Base-by-base conservation (phyloP, 2,329 filamentous ascomycete genomes). In the Cercospora sp. region DNA sequence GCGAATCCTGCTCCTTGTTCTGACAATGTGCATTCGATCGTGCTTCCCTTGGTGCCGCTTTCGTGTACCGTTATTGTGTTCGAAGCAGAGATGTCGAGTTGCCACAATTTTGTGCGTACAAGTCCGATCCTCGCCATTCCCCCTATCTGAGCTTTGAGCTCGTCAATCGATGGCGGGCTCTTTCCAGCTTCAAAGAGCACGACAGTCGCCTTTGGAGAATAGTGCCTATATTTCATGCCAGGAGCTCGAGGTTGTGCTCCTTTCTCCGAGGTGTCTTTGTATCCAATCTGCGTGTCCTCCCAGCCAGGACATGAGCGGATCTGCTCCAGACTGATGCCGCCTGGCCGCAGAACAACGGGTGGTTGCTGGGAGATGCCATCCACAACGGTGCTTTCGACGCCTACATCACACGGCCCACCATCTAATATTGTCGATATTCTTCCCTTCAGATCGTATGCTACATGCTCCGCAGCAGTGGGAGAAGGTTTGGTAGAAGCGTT, bases 191-290 rank as follows among this genome's bases (percentile, higher is more conserved):
- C 92, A 77, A 93, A 97, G 8, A 78, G 64, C 16, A 78, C 66
- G 18, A 99, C 94, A 57, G 86, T 88, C 1, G 95, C 96, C 79
- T 90, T 92, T 0, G 95, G 95, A 53, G 94, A 97, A 77, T 99
- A 99, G 79, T 99, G 95, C 77, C 95, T 92, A 79, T 99, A 99
- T 81, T 99, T 99, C 95, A 99, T 99, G 0, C 95, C 95, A 0
- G 95, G 95, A 0, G 95, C 95, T 66, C 92, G 86, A 0, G 95
- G 95, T 9, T 80, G 82, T 61, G 86, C 87, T 5, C 87, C 90
- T 51, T 69, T 84, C 74, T 92, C 88, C 16, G 88, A 88, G 66
- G 86, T 85, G 75, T 97, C 93, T 76, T 90, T 89, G 79, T 97
- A 98, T 10, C 87, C 94, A 68, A 90, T 88, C 69, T 86, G 84